A percentile compares a stretch with the other conserved stretches of the same genome.
Evolutionary conservation across 345 rosid species (phyloP).

Genomic region (Kandelia obovata): DNA sequence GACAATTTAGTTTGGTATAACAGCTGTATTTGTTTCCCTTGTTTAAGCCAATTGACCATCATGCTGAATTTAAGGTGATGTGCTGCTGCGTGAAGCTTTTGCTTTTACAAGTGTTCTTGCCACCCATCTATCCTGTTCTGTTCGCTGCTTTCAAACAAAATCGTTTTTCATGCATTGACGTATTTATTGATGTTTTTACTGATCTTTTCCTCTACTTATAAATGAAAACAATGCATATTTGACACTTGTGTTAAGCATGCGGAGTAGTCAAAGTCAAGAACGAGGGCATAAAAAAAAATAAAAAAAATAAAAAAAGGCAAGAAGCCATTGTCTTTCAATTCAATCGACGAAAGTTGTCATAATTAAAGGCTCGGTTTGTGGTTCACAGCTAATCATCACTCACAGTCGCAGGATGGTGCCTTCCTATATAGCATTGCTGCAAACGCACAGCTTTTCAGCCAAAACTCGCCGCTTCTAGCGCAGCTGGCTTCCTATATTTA

Average conservation of each 20-base stretch:
- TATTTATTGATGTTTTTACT: too few species aligned
- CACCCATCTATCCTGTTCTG: too few species aligned
- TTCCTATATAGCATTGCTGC: constrained; percentile 7
- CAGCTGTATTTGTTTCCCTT: neutral
- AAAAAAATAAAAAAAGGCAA: too few species aligned
- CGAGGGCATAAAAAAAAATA: too few species aligned
- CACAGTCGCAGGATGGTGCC: constrained; percentile 11
- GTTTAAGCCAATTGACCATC: neutral
- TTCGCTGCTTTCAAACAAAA: too few species aligned
- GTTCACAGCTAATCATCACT: constrained; percentile 18
- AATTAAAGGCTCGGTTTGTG: constrained; percentile 19
- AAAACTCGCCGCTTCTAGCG: constrained; percentile 8
- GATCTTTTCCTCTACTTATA: too few species aligned
- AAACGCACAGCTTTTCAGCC: constrained; percentile 4
- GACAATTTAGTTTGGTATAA: neutral
- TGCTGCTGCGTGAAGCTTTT: neutral
- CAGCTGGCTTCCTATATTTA: neutral
- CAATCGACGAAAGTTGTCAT: neutral
- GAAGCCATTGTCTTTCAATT: too few species aligned
- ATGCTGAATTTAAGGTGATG: neutral
- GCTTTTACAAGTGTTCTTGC: neutral
- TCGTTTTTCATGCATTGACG: neutral
- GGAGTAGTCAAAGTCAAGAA: too few species aligned
- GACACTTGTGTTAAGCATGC: too few species aligned
- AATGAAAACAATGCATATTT: neutral